Conservation (phyloP, 1,139 yeast genomes). For the Yarrowia galli region DNA sequence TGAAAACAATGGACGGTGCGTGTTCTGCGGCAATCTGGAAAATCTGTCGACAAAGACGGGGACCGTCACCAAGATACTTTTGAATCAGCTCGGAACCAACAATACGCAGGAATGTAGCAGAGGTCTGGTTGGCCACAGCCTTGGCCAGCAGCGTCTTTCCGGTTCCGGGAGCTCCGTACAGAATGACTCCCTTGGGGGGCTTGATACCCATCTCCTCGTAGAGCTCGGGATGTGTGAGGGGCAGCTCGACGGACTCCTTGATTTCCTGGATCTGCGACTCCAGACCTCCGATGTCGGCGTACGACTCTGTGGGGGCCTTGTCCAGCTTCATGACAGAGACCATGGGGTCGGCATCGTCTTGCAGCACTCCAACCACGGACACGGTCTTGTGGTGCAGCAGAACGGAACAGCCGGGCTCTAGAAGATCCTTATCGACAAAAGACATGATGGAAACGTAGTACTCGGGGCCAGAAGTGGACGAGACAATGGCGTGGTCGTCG, state of each 20-base stretch:
- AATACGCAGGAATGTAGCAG: slow-evolving; percentile 94
- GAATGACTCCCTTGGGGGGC: slow-evolving; percentile 98
- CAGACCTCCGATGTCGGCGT: slow-evolving; percentile 97
- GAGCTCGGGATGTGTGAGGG: slow-evolving; percentile 95
- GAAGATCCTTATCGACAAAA: slow-evolving; percentile 94
- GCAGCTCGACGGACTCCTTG: slow-evolving; percentile 96
- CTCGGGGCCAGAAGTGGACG: slow-evolving; percentile 95
- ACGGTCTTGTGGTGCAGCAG: slow-evolving; percentile 94
- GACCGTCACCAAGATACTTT: slow-evolving; percentile 98
- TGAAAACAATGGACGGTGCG: slow-evolving; percentile 97
- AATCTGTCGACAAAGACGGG: slow-evolving; percentile 90
- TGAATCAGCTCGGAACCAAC: slow-evolving; percentile 98
- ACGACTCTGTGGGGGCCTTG: slow-evolving; percentile 95
- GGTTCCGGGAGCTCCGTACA: slow-evolving; percentile 99
- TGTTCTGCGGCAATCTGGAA: slow-evolving; percentile 97
- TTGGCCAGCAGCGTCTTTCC: slow-evolving; percentile 97
- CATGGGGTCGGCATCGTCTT: slow-evolving; percentile 98
- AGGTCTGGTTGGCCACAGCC: slow-evolving; percentile 98
- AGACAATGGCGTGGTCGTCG: slow-evolving; percentile 98
- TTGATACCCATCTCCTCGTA: slow-evolving; percentile 99
- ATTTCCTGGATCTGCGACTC: slow-evolving; percentile 97
- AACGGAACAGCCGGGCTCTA: slow-evolving; percentile 99
- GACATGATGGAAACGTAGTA: slow-evolving; percentile 94
- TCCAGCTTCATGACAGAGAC: slow-evolving; percentile 97
- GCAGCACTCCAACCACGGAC: slow-evolving; percentile 91